phyloP scores from a whole-genome alignment of 345 rosid genomes.

The Lepidium aucheri region DNA sequence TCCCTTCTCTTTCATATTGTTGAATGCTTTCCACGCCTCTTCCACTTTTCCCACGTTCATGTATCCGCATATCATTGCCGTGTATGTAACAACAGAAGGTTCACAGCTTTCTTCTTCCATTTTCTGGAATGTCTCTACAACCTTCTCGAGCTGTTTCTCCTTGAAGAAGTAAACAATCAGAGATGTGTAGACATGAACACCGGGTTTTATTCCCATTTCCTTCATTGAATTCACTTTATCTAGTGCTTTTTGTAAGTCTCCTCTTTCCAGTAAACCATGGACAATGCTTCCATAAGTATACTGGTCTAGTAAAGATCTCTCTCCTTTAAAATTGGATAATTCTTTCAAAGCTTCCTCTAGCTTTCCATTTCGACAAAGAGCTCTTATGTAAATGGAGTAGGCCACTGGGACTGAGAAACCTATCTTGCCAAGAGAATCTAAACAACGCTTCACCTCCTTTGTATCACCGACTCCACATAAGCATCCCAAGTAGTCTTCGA shows the following conservation, averaged over 20 bases:
- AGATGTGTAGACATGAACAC: constrained; percentile 69
- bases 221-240: constrained; percentile 62
- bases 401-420: constrained; percentile 50
- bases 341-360: constrained; percentile 55
- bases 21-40: constrained; percentile 55
- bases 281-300: constrained; percentile 59
- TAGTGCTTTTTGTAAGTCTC: constrained; percentile 49
- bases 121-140: constrained; percentile 33
- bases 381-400: constrained; percentile 53
- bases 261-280: constrained; percentile 49
- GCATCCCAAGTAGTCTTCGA: constrained; percentile 51
- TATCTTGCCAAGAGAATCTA: constrained; percentile 36
- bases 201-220: constrained; percentile 42
- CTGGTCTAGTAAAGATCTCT: constrained; percentile 37
- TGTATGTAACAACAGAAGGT: constrained; percentile 59
- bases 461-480: constrained; percentile 51
- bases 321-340: constrained; percentile 30
- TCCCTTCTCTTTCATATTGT: constrained; percentile 39
- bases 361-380: constrained; percentile 66
- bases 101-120: constrained; percentile 50
- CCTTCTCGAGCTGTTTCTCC: constrained; percentile 49
- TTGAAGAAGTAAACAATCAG: constrained; percentile 55
- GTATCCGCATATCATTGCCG: constrained; percentile 62
- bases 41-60: constrained; percentile 38
- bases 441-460: constrained; percentile 46